Conservation (phyloP, 495 filamentous ascomycete genomes). For the Hyaloscypha bicolor region DNA sequence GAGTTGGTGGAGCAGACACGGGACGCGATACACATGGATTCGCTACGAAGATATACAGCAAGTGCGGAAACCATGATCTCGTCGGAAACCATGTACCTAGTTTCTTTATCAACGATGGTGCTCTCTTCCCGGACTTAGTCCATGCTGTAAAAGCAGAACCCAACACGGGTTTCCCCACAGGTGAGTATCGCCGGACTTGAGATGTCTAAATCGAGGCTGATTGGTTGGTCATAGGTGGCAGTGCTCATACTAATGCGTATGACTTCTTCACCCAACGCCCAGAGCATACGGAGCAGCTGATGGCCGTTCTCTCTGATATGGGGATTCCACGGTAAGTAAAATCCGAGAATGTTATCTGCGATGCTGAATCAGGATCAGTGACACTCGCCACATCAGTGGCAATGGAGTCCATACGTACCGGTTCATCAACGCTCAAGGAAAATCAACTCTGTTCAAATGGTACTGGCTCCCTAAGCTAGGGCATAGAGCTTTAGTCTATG, state of each 20-base stretch:
- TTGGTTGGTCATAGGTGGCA: conserved; percentile 32
- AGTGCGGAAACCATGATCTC: conserved; percentile 56
- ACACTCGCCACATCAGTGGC: conserved; percentile 19
- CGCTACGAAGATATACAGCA: conserved; percentile 55
- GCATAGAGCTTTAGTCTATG: conserved; percentile 9
- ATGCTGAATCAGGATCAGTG: conserved; percentile 5
- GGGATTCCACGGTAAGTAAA: conserved; percentile 28
- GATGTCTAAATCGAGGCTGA: not conserved
- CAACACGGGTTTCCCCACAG: conserved; percentile 39
- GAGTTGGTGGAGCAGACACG: conserved; percentile 51
- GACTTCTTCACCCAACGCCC: conserved; percentile 57
- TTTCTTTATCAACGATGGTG: conserved; percentile 56
- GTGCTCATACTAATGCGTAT: conserved; percentile 52
- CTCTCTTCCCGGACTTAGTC: conserved; percentile 53
- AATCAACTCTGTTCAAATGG: conserved; percentile 20
- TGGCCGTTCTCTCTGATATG: conserved; percentile 12
- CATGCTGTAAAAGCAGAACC: conserved; percentile 54
- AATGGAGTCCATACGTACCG: conserved; percentile 25
- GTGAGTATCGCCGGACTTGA: conserved; percentile 1
- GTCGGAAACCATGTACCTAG: conserved; percentile 53
- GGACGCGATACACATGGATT: conserved; percentile 59
- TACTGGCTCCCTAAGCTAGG: conserved; percentile 15
- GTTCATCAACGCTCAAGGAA: conserved; percentile 18
- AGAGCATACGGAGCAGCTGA: conserved; percentile 11
- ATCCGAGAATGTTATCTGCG: conserved; percentile 42